Conservation (phyloP, 495 filamentous ascomycete genomes). For the Elasticomyces elasticus region DNA sequence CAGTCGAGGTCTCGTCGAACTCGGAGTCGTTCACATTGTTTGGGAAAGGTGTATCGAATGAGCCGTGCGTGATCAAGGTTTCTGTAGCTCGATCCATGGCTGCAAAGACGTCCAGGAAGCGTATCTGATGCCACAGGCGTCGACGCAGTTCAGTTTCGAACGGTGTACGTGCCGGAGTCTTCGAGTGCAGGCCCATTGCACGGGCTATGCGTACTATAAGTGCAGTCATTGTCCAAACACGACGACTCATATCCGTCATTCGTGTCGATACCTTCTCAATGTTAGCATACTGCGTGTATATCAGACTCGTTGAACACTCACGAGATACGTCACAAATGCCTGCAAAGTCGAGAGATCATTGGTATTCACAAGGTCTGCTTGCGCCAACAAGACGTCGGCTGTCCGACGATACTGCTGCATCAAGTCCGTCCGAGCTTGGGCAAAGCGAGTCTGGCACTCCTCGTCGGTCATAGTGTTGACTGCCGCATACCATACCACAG, state of each 20-base stretch:
- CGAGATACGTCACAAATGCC: slow-evolving; percentile 10
- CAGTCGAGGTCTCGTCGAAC: slow-evolving; percentile 15
- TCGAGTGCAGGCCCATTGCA: slow-evolving; percentile 14
- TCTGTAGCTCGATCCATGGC: slow-evolving; percentile 17
- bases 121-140: slow-evolving; percentile 14
- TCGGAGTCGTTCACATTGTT: slow-evolving; percentile 17
- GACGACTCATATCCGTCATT: slow-evolving; percentile 8
- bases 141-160: slow-evolving; percentile 16
- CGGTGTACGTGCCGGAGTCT: slow-evolving; percentile 3
- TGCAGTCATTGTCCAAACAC: slow-evolving; percentile 16
- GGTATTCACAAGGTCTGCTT: slow-evolving; percentile 15
- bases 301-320: background rate
- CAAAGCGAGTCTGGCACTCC: slow-evolving; percentile 6
- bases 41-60: slow-evolving; percentile 10
- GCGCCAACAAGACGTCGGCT: slow-evolving; percentile 14
- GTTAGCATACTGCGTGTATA: background rate
- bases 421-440: slow-evolving; percentile 2
- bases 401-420: slow-evolving; percentile 8
- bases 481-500: slow-evolving; percentile 16
- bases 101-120: slow-evolving; percentile 17
- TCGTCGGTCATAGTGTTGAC: slow-evolving; percentile 13
- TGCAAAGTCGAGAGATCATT: slow-evolving; percentile 17
- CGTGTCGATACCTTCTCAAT: background rate
- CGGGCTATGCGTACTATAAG: slow-evolving; percentile 16
- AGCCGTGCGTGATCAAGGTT: background rate